phyloP scores from a whole-genome alignment of 495 filamentous ascomycete species.

The Cercophora scortea region DNA sequence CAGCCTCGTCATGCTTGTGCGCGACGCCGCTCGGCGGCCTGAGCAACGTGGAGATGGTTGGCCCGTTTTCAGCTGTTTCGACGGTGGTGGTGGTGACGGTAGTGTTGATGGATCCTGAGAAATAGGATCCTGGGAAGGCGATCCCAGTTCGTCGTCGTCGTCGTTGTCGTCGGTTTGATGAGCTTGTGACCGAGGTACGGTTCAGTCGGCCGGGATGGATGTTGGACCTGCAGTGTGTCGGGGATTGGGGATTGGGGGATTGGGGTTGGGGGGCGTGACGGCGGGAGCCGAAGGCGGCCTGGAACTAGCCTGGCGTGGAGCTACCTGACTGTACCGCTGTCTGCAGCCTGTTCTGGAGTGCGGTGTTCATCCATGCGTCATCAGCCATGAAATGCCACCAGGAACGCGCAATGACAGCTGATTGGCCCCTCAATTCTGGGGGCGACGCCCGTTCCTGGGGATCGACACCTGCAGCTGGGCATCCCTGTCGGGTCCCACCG shows the following conservation, averaged over 20 bases:
- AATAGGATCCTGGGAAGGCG: too few species aligned
- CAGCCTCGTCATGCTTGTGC: slow-evolving; percentile 19
- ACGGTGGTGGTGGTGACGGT: not conserved
- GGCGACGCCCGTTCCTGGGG: not conserved
- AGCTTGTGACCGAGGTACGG: too few species aligned
- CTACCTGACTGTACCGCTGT: too few species aligned
- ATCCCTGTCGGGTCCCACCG: not conserved
- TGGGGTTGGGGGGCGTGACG: too few species aligned
- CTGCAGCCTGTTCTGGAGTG: not conserved
- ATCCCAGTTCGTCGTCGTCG: too few species aligned
- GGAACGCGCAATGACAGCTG: not conserved
- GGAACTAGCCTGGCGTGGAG: not conserved
- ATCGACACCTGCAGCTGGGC: not conserved
- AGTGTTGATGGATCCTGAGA: not conserved
- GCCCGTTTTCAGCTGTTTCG: not conserved
- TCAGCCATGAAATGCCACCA: not conserved
- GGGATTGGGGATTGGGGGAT: too few species aligned
- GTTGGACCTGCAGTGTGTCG: too few species aligned
- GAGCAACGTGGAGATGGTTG: too few species aligned
- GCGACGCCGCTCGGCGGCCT: slow-evolving; percentile 23
- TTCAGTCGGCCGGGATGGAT: too few species aligned
- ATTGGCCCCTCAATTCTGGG: not conserved
- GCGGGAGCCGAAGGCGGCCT: not conserved
- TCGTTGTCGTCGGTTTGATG: too few species aligned
- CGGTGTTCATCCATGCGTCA: not conserved